These are phyloP conservation scores for Erodium texanum DNA, from an alignment of 441 rosid genomes.

Conservation along the genomic window DNA sequence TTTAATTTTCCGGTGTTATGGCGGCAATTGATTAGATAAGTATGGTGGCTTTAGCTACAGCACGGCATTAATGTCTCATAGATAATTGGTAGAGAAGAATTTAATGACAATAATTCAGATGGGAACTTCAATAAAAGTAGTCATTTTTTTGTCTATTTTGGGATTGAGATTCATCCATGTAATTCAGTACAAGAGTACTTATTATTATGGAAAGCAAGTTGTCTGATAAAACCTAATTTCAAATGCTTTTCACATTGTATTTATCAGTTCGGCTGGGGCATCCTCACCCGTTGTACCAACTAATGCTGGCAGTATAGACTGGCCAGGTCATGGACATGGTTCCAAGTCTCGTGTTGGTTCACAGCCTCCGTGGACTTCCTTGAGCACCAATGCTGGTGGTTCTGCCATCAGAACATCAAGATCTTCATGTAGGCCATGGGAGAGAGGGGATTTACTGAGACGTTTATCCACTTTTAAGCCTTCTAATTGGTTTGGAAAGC, in stretches of 20 bases:
- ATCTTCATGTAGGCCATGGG: slow-evolving; percentile 93
- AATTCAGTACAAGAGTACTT: not conserved
- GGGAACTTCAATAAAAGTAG: not conserved
- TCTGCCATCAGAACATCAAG: slow-evolving; percentile 47
- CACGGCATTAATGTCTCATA: not conserved
- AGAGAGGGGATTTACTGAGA: slow-evolving; percentile 84
- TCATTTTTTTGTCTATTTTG: not conserved
- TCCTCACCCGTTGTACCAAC: slow-evolving; percentile 75
- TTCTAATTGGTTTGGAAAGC: slow-evolving; percentile 82
- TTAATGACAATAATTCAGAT: not conserved
- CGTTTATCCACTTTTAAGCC: slow-evolving; percentile 98
- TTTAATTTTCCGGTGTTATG: not conserved
- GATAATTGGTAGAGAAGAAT: not conserved
- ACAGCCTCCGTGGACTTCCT: slow-evolving; percentile 40
- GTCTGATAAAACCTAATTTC: not conserved
- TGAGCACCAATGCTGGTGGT: slow-evolving; percentile 47
- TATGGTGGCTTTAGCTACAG: not conserved
- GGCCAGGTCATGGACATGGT: slow-evolving; percentile 64
- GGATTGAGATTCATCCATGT: not conserved
- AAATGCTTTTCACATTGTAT: slow-evolving; percentile 10
- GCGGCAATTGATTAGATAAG: not conserved
- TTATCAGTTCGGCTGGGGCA: slow-evolving; percentile 82
- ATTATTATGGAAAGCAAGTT: not conserved
- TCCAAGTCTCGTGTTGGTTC: slow-evolving; percentile 55
- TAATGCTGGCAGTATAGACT: slow-evolving; percentile 50